Conservation (phyloP, 106 monocot genomes). For the Cymbidium sinense region DNA sequence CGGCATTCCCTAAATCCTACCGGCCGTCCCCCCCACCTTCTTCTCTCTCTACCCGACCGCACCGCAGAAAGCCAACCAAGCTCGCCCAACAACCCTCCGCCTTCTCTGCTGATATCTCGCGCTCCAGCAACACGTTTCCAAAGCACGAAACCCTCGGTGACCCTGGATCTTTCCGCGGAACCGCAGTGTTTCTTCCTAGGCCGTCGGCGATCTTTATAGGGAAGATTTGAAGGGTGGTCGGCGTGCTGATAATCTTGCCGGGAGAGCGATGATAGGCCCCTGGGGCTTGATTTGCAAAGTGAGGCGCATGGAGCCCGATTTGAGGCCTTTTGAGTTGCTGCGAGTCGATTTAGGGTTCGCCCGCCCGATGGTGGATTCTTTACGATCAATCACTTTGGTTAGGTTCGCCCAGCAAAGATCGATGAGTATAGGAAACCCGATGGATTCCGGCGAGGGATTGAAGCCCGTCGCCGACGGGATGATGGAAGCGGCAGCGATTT, state of each 20-base stretch:
- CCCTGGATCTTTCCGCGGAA: neutral
- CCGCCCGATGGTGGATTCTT: neutral
- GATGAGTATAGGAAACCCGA: neutral
- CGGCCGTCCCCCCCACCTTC: no score
- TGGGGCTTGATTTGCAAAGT: neutral
- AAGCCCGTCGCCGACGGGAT: neutral
- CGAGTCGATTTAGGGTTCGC: neutral
- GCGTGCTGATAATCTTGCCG: neutral
- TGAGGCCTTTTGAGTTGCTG: neutral
- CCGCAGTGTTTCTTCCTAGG: neutral
- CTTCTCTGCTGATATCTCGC: neutral
- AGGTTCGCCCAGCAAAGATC: neutral
- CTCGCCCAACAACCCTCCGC: no score
- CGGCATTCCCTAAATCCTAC: no score
- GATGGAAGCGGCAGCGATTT: neutral
- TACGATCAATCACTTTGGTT: neutral
- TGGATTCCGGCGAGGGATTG: neutral
- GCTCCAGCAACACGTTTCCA: conserved; percentile 12
- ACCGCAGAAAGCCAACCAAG: no score
- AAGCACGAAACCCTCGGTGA: conserved; percentile 19
- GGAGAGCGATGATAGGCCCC: neutral
- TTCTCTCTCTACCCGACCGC: no score
- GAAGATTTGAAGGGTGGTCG: neutral
- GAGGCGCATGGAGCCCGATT: neutral
- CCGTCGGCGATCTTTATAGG: neutral